Evolutionary conservation across 1,284 basidiomycete genomes (phyloP), one percentile per base, ranked within the genome.

Genomic region (Meira nashicola): DNA sequence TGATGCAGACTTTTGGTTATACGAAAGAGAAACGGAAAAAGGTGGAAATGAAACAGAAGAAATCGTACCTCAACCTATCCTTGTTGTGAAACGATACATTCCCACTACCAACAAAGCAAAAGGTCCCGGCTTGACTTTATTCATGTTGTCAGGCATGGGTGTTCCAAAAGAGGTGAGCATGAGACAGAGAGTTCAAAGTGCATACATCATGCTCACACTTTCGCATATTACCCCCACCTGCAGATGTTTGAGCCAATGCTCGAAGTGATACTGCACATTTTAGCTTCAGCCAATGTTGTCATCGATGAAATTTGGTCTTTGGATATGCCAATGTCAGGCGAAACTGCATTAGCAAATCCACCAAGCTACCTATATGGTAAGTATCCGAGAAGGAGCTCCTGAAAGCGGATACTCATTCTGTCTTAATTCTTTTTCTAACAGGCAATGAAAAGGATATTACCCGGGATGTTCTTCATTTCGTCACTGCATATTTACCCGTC

Each of bases 271-370:
- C 28, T 33, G 8, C 28, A 3, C 8, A 33, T 33, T 33, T 8
- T 33, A 33, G 28, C 28, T 8, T 33, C 28, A 33, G 28, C 28
- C 8, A 33, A 33, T 33, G 28, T 33, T 3, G 28, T 33, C 3
- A 8, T 33, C 8, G 28, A 33, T 33, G 28, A 44, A 23, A 44
- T 44, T 23, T 44, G 43, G 43, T 19, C 43, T 17, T 23, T 44
- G 43, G 43, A 44, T 23, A 44, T 44, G 43, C 43, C 43, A 23
- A 44, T 44, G 43, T 19, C 17, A 17, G 43, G 43, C 43, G 43
- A 44, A 23, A 44, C 43, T 4, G 43, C 43, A 19, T 23, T 44
- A 17, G 43, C 43, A 17, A 44, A 44, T 44, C 43, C 43, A 23
- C 43, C 17, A 19, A 23, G 43, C 43, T 44, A 44, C 43, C 43